phyloP scores from a whole-genome alignment of 306 rosid genomes.

The Nissolia schottii region DNA sequence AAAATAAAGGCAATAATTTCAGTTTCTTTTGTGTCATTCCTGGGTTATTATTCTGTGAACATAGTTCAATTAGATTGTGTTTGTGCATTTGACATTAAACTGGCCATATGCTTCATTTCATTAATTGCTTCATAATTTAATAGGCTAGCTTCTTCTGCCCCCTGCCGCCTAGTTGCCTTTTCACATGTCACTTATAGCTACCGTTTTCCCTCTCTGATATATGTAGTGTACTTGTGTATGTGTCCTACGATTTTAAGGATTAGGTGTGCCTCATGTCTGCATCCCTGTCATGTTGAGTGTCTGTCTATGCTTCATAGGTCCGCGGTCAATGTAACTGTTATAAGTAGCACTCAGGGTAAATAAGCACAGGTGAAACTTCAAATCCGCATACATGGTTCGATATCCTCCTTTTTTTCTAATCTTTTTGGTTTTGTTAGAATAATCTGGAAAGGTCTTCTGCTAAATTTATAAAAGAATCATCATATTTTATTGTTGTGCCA shows the following conservation, averaged over 20 bases:
- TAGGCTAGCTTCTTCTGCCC: background rate
- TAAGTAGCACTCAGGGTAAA: background rate
- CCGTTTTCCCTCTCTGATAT: too few species aligned
- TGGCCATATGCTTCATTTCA: background rate
- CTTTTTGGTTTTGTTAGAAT: background rate
- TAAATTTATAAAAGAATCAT: background rate
- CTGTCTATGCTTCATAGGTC: too few species aligned
- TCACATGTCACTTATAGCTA: too few species aligned
- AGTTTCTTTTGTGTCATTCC: background rate
- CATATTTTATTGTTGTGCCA: background rate
- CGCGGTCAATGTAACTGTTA: too few species aligned
- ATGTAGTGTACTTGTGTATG: too few species aligned
- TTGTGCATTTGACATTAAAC: background rate
- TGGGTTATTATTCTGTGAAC: background rate
- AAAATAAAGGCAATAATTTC: background rate
- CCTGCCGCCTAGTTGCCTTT: too few species aligned
- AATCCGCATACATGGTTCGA: background rate
- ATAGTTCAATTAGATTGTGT: background rate
- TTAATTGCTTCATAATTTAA: background rate
- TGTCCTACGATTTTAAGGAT: too few species aligned
- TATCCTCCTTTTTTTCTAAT: background rate
- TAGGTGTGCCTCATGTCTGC: too few species aligned
- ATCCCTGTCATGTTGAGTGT: too few species aligned
- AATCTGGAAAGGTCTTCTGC: background rate
- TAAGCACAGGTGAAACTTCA: background rate